Percentiles rank a stretch among this genome's conserved stretches.
Evolutionary conservation across 148 eudicot species (phyloP).

Genomic region (Vaccinium vitisidaea): DNA sequence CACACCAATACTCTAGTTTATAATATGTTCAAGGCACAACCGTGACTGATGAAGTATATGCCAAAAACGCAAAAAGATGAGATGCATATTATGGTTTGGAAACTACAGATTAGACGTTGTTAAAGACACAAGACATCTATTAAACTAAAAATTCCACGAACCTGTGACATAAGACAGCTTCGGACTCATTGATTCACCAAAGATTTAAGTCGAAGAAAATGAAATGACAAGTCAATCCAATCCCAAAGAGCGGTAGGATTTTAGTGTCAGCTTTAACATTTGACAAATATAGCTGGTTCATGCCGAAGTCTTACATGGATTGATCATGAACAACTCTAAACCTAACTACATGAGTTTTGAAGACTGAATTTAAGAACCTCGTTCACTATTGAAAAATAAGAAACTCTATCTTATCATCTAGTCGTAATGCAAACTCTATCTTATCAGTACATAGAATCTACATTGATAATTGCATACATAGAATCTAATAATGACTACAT

Average conservation of each 20-base stretch:
- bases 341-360: background rate
- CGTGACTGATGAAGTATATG: background rate
- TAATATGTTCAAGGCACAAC: background rate
- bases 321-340: background rate
- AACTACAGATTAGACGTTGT: background rate
- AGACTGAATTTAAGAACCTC: background rate
- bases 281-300: background rate
- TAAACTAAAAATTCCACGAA: background rate
- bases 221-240: background rate
- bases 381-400: background rate
- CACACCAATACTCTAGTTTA: background rate
- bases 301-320: no score
- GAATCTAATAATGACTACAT: no score
- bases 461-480: no score
- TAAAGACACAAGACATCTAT: background rate
- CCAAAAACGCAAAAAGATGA: background rate
- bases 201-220: slow-evolving; percentile 1
- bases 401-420: background rate
- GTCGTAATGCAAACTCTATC: background rate
- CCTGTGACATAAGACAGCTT: background rate
- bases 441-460: no score
- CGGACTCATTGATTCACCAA: background rate
- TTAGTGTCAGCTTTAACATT: background rate
- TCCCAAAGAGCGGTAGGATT: slow-evolving; percentile 10
- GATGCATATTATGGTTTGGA: slow-evolving; percentile 6